These are phyloP conservation scores for Yamadazyma spencermartinsiae DNA, from an alignment of 1,139 yeast genomes.

Conservation along the genomic window DNA sequence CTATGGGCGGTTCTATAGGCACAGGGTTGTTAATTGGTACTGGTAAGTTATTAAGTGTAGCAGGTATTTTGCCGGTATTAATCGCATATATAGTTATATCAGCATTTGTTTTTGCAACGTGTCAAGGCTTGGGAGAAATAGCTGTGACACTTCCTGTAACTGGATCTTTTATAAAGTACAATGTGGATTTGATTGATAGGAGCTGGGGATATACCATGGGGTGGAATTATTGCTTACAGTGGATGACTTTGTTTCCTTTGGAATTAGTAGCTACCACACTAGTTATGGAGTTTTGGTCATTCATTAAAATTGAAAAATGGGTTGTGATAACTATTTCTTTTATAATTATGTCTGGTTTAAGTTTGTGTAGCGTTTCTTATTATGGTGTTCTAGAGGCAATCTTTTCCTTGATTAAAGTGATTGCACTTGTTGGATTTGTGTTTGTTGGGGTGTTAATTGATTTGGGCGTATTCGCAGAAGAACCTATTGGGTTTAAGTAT, in stretches of 20 bases:
- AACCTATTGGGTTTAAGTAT: conserved; percentile 61
- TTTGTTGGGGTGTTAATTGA: conserved; percentile 61
- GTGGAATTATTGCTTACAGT: conserved; percentile 79
- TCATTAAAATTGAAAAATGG: conserved; percentile 61
- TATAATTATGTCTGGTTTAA: conserved; percentile 53
- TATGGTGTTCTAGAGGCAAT: conserved; percentile 75
- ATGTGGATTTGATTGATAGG: conserved; percentile 67
- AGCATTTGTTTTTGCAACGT: conserved; percentile 68
- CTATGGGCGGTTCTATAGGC: conserved; percentile 67
- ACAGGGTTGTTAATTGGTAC: conserved; percentile 75
- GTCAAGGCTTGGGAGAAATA: conserved; percentile 84
- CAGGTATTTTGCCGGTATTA: conserved; percentile 80
- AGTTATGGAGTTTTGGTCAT: conserved; percentile 63
- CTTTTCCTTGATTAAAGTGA: conserved; percentile 57
- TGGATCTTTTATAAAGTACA: conserved; percentile 77
- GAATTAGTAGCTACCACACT: conserved; percentile 79
- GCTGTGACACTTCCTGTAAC: conserved; percentile 77
- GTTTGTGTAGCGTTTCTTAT: conserved; percentile 69
- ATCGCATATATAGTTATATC: conserved; percentile 71
- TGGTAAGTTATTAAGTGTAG: conserved; percentile 63
- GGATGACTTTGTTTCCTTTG: conserved; percentile 74
- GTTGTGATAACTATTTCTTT: conserved; percentile 58
- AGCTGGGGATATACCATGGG: conserved; percentile 81
- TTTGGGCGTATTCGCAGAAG: conserved; percentile 68
- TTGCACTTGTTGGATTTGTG: conserved; percentile 65